A percentile compares a stretch with the other conserved stretches of the same genome.
phyloP scores from a whole-genome alignment of 2,329 filamentous ascomycete species.

The Nigrospora oryzae region DNA sequence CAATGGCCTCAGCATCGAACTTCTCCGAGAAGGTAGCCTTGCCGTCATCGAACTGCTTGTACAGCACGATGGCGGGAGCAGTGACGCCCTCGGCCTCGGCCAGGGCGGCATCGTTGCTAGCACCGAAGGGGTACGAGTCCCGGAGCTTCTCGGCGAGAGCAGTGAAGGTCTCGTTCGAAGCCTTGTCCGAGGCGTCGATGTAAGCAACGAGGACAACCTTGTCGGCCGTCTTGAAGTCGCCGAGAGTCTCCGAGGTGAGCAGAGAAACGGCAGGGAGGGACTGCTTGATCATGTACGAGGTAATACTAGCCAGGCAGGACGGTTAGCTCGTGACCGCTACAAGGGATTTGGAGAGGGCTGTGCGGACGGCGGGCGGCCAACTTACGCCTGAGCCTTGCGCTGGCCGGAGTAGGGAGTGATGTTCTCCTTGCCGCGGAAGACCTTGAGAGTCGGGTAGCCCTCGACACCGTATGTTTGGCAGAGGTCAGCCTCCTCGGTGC shows the following conservation, averaged over 20 bases:
- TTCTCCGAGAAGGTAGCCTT: conserved; percentile 77
- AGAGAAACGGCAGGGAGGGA: conserved; percentile 84
- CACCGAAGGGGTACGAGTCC: conserved; percentile 88
- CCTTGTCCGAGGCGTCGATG: conserved; percentile 72
- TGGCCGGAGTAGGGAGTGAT: conserved; percentile 77
- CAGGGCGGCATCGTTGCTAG: conserved; percentile 72
- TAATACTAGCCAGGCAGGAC: conserved; percentile 36
- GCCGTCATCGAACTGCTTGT: conserved; percentile 97
- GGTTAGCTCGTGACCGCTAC: background rate
- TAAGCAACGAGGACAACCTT: conserved; percentile 93
- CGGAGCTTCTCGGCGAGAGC: conserved; percentile 67
- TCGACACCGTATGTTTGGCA: conserved; percentile 87
- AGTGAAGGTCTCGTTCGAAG: conserved; percentile 77
- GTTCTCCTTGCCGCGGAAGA: conserved; percentile 88
- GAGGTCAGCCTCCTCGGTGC: conserved; percentile 87
- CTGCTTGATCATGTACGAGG: conserved; percentile 96
- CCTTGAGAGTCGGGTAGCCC: conserved; percentile 97
- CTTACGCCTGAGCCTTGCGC: conserved; percentile 73
- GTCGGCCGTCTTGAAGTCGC: conserved; percentile 96
- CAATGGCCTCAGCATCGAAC: conserved; percentile 74
- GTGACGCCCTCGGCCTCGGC: conserved; percentile 87
- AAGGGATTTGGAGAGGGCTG: too few species aligned
- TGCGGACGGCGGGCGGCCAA: conserved; percentile 9
- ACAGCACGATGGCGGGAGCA: conserved; percentile 80
- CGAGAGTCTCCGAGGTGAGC: conserved; percentile 72